phyloP scores from a whole-genome alignment of 1,284 basidiomycete genomes.

The Hymenochaete sp. region DNA sequence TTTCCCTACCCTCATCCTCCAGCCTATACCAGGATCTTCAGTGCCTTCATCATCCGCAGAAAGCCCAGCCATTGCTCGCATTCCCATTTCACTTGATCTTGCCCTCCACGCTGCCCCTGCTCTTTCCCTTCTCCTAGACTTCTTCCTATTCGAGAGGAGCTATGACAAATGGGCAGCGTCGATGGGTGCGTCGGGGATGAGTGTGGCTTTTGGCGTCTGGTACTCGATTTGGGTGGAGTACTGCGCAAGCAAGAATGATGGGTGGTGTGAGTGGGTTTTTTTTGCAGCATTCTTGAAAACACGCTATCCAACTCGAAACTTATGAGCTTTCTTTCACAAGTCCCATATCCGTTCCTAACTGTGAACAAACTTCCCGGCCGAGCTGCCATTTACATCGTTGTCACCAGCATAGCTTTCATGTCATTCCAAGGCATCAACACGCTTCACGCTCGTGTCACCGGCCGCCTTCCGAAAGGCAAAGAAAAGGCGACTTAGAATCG shows the following conservation, averaged over 20 bases:
- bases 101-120: conserved; percentile 61
- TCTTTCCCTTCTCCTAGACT: conserved; percentile 55
- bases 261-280: conserved; percentile 42
- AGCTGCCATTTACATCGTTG: conserved; percentile 51
- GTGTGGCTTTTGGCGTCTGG: conserved; percentile 36
- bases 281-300: background rate
- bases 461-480: background rate
- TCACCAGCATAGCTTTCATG: conserved; percentile 42
- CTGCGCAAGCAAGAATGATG: conserved; percentile 52
- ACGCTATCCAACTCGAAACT: background rate
- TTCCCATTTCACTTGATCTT: conserved; percentile 59
- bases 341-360: conserved; percentile 79
- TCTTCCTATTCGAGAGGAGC: conserved; percentile 57
- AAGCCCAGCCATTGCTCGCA: conserved; percentile 32
- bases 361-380: conserved; percentile 45
- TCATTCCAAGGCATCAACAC: conserved; percentile 52
- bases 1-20: conserved; percentile 46
- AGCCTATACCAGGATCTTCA: conserved; percentile 22
- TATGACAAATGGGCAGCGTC: conserved; percentile 41
- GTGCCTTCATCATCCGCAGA: conserved; percentile 32
- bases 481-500: background rate
- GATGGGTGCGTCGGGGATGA: conserved; percentile 37
- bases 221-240: conserved; percentile 66
- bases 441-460: conserved; percentile 26
- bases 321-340: conserved; percentile 27